These are phyloP conservation scores for Quercus wislizeni DNA, from an alignment of 306 rosid genomes.

Conservation along the genomic window DNA sequence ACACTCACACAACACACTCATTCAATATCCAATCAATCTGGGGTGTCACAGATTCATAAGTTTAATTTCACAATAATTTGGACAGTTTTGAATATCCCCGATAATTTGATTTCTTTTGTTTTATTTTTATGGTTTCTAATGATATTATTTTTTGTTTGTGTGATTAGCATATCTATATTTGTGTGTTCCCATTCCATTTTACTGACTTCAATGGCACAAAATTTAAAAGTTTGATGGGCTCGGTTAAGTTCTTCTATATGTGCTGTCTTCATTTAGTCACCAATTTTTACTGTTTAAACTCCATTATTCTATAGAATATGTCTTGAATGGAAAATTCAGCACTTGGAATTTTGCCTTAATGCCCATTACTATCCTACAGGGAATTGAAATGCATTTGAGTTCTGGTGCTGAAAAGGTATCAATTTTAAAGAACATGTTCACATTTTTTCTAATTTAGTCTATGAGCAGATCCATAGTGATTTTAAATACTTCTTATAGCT, in stretches of 20 bases:
- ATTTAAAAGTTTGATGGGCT: neutral
- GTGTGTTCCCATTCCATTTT: conserved; percentile 8
- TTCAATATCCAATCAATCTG: too few species aligned
- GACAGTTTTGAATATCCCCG: too few species aligned
- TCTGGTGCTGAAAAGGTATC: conserved; percentile 75
- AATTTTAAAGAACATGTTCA: conserved; percentile 25
- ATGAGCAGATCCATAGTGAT: neutral
- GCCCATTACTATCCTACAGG: conserved; percentile 49
- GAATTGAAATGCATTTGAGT: conserved; percentile 82
- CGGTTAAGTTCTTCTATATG: conserved; percentile 3
- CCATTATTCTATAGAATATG: neutral
- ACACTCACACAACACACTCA: too few species aligned
- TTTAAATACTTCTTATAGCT: conserved; percentile 30
- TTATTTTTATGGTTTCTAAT: neutral
- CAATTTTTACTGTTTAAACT: neutral
- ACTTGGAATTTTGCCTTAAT: conserved; percentile 9
- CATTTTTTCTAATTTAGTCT: conserved; percentile 8
- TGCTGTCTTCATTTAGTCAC: neutral
- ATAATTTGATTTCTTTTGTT: neutral
- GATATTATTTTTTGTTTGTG: neutral
- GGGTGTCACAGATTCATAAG: too few species aligned
- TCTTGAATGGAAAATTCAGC: neutral
- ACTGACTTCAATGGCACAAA: conserved; percentile 7
- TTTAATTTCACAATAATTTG: too few species aligned
- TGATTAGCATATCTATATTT: neutral